Percentiles rank a stretch among this genome's conserved stretches.
Evolutionary conservation across 148 eudicot genomes (phyloP).

Genomic region (Suaeda aralocaspica): DNA sequence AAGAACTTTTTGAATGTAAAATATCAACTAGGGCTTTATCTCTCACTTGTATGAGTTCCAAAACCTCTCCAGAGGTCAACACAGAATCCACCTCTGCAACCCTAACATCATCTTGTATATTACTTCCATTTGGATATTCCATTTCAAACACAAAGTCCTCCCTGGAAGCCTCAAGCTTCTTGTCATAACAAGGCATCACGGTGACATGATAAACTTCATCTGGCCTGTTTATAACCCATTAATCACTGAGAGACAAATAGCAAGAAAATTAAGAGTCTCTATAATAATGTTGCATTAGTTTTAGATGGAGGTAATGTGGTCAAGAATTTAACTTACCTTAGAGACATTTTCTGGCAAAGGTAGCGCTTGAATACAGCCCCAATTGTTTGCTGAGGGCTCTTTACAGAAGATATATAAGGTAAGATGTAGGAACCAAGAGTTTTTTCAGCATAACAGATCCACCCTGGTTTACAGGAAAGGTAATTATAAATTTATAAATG

Average conservation of each 20-base stretch:
- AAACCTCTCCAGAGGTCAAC: slow-evolving; percentile 94
- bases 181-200: slow-evolving; percentile 99
- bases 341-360: slow-evolving; percentile 54
- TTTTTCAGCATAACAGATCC: slow-evolving; percentile 99
- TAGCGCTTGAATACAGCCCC: slow-evolving; percentile 80
- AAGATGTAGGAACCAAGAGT: slow-evolving; percentile 90
- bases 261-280: slow-evolving; percentile 15
- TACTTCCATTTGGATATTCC: slow-evolving; percentile 43
- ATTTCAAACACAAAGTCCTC: slow-evolving; percentile 78
- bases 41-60: slow-evolving; percentile 77
- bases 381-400: slow-evolving; percentile 96
- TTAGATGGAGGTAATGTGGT: not conserved
- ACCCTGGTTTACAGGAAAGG: slow-evolving; percentile 49
- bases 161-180: slow-evolving; percentile 96
- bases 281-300: not conserved
- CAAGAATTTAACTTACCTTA: slow-evolving; percentile 42
- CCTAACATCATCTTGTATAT: slow-evolving; percentile 17
- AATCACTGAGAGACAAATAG: slow-evolving; percentile 19
- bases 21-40: not conserved
- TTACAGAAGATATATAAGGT: slow-evolving; percentile 92
- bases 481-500: not conserved
- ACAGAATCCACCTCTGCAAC: slow-evolving; percentile 93
- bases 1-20: not conserved
- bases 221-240: slow-evolving; percentile 53
- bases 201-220: slow-evolving; percentile 95